These are phyloP conservation scores for Nakazawaea ishiwadae DNA, from an alignment of 805 yeast genomes.

Conservation along the genomic window DNA sequence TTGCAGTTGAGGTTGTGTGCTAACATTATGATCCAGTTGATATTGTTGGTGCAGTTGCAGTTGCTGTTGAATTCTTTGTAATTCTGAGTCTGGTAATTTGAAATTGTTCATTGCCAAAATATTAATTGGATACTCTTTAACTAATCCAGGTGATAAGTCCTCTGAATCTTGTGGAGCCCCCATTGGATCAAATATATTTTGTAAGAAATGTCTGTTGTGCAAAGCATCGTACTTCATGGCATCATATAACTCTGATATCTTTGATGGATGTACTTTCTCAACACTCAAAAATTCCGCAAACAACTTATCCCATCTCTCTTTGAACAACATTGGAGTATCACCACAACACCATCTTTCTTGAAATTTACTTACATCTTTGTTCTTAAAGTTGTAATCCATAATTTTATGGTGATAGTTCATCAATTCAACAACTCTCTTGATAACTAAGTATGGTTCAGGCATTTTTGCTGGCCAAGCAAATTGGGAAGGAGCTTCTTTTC, in stretches of 20 bases:
- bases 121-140: conserved; percentile 70
- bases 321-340: conserved; percentile 85
- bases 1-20: conserved; percentile 1
- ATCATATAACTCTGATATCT: conserved; percentile 93
- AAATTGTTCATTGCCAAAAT: conserved; percentile 73
- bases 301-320: conserved; percentile 95
- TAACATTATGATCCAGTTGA: neutral
- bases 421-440: conserved; percentile 88
- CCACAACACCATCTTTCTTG: conserved; percentile 94
- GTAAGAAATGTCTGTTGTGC: conserved; percentile 87
- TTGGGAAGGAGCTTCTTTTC: conserved; percentile 94
- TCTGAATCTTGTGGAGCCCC: conserved; percentile 33
- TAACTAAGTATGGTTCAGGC: conserved; percentile 95
- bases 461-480: conserved; percentile 98
- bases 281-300: conserved; percentile 88
- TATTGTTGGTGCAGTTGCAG: conserved; percentile 16
- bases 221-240: conserved; percentile 98
- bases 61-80: conserved; percentile 20
- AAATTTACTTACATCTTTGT: conserved; percentile 59
- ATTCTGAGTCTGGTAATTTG: conserved; percentile 44
- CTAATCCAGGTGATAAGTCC: conserved; percentile 48
- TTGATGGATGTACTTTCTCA: conserved; percentile 96
- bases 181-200: conserved; percentile 71
- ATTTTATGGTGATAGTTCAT: conserved; percentile 88
- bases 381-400: conserved; percentile 73